Conservation (phyloP, 805 yeast species). For the Suhomyces faveliae region DNA sequence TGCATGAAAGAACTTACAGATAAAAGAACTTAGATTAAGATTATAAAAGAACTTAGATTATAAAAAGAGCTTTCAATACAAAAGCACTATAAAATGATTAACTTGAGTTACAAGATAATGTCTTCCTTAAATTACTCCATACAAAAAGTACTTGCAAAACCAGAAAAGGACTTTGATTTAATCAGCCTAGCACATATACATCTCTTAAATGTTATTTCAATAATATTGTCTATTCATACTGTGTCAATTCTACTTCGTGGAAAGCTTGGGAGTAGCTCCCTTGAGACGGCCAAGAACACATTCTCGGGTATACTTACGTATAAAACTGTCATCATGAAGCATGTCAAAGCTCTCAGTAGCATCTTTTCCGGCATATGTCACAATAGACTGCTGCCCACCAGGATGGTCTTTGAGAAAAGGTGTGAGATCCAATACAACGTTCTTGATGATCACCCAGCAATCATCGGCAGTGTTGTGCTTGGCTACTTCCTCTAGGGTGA, state of each 20-base stretch:
- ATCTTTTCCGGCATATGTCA: constrained; percentile 47
- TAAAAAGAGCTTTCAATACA: too few relatives aligned
- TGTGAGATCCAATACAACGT: constrained; percentile 50
- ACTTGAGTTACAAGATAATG: too few relatives aligned
- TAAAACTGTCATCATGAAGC: constrained; percentile 58
- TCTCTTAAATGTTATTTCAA: too few relatives aligned
- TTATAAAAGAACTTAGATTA: too few relatives aligned
- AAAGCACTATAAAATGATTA: too few relatives aligned
- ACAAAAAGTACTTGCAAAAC: too few relatives aligned
- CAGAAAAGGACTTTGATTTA: too few relatives aligned
- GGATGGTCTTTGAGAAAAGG: constrained; percentile 50
- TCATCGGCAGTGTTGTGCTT: constrained; percentile 45
- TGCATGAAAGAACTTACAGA: too few relatives aligned
- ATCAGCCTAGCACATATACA: too few relatives aligned
- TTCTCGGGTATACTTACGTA: constrained; percentile 46
- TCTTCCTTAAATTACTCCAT: too few relatives aligned
- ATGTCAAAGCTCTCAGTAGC: constrained; percentile 50
- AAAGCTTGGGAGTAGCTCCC: constrained; percentile 44
- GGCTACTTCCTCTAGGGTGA: constrained; percentile 45
- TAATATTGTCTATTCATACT: too few relatives aligned
- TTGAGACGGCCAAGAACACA: constrained; percentile 52
- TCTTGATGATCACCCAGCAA: constrained; percentile 56
- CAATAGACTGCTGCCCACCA: constrained; percentile 50
- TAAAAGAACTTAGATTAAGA: too few relatives aligned
- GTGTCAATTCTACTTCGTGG: neutral